phyloP scores from a whole-genome alignment of 768 basidiomycete species.

The Mycena galericulata region DNA sequence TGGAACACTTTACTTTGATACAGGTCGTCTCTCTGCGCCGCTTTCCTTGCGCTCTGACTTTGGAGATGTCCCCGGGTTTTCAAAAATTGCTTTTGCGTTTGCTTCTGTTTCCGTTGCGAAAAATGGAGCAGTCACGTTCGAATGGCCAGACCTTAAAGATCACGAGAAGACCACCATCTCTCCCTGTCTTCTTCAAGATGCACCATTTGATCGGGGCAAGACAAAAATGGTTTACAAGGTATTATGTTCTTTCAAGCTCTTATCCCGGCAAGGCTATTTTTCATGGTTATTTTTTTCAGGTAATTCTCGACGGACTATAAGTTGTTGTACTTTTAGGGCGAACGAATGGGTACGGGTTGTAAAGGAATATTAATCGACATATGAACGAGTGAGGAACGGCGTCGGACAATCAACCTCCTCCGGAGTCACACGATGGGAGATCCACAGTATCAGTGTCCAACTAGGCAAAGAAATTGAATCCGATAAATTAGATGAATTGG shows the following conservation, averaged over 20 bases:
- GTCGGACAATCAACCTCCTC: too few relatives aligned
- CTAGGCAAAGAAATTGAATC: too few relatives aligned
- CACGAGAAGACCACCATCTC: neutral
- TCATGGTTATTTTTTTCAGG: neutral
- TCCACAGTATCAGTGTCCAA: too few relatives aligned
- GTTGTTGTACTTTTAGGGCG: too few relatives aligned
- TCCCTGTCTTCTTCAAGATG: neutral
- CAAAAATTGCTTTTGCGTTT: constrained; percentile 9
- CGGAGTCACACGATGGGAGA: too few relatives aligned
- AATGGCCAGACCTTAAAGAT: constrained; percentile 5
- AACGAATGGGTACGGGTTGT: too few relatives aligned
- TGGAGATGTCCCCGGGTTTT: constrained; percentile 8
- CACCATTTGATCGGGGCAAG: constrained; percentile 17
- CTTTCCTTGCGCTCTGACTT: constrained; percentile 1
- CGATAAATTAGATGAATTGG: too few relatives aligned
- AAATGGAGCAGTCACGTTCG: neutral
- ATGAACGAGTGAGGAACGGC: too few relatives aligned
- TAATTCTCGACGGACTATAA: neutral
- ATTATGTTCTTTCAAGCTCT: neutral
- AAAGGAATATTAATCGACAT: too few relatives aligned
- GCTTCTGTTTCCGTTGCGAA: constrained; percentile 2
- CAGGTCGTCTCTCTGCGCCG: neutral
- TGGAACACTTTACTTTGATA: neutral
- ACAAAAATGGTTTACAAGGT: too few relatives aligned
- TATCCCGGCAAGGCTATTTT: too few relatives aligned